Percentiles rank a stretch among this genome's conserved stretches.
phyloP scores from a whole-genome alignment of 257 asterid genomes.

The Solanum corneliomulleri region DNA sequence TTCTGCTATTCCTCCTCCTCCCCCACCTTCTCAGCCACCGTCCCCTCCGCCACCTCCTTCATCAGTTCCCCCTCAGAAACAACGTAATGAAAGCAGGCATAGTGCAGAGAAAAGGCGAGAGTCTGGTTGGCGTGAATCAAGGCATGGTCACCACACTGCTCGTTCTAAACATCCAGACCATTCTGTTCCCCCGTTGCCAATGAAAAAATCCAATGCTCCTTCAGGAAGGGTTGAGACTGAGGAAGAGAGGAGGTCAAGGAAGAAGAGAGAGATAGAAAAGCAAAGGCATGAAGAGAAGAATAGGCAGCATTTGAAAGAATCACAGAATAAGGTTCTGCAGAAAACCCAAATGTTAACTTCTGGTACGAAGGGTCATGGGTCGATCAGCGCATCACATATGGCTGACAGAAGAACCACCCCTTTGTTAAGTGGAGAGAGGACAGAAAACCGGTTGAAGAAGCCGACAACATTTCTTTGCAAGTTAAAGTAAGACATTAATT shows the following conservation, averaged over 20 bases:
- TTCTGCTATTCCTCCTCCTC: conserved; percentile 42
- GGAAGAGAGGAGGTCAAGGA: conserved; percentile 83
- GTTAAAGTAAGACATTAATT: conserved; percentile 64
- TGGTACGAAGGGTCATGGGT: conserved; percentile 70
- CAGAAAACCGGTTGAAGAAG: conserved; percentile 86
- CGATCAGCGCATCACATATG: conserved; percentile 70
- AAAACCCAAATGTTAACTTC: conserved; percentile 75
- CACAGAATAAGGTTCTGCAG: conserved; percentile 74
- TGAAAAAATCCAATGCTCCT: conserved; percentile 28
- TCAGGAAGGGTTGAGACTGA: conserved; percentile 56
- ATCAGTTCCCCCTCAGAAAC: conserved; percentile 8
- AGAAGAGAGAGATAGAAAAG: conserved; percentile 71
- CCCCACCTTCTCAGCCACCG: conserved; percentile 48
- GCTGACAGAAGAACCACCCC: conserved; percentile 73
- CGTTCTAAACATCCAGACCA: conserved; percentile 35
- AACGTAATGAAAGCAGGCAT: conserved; percentile 33
- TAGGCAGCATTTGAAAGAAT: conserved; percentile 65
- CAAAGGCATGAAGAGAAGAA: conserved; percentile 74
- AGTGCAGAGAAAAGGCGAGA: conserved; percentile 17
- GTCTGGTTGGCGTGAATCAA: conserved; percentile 21
- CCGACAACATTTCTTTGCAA: conserved; percentile 98
- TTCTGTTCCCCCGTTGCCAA: conserved; percentile 35
- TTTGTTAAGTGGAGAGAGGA: conserved; percentile 58
- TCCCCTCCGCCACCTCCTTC: conserved; percentile 60
- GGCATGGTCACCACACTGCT: conserved; percentile 13